A percentile compares a stretch with the other conserved stretches of the same genome.
Conservation (phyloP, 75 land plant genomes). For the Pinus tabuliformis region DNA sequence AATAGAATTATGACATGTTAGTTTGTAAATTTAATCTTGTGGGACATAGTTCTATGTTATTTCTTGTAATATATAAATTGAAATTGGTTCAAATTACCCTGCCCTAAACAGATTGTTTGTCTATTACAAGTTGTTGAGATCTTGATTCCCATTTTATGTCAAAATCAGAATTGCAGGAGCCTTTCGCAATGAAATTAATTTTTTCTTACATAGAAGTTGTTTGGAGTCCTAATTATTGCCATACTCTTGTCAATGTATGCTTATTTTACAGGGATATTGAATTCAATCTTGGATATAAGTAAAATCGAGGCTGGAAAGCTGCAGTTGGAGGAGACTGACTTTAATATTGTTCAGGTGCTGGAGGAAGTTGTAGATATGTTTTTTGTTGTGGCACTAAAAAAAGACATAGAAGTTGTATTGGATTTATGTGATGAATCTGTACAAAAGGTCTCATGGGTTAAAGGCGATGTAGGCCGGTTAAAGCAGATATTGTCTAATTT, state of each 20-base stretch:
- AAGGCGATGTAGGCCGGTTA: constrained; percentile 61
- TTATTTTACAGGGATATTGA: constrained; percentile 60
- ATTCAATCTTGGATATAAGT: constrained; percentile 80
- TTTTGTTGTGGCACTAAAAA: constrained; percentile 58
- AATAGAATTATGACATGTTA: background rate
- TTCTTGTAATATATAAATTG: background rate
- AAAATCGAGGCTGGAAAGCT: constrained; percentile 85
- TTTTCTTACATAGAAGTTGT: background rate
- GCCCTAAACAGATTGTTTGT: background rate
- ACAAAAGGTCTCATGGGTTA: constrained; percentile 40
- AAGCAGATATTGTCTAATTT: constrained; percentile 70
- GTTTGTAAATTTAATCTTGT: background rate
- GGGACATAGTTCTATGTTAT: background rate
- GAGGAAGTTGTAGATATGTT: constrained; percentile 76
- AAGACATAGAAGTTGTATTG: constrained; percentile 73
- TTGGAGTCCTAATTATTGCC: background rate
- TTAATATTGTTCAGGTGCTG: constrained; percentile 56
- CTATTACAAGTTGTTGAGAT: background rate
- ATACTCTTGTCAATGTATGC: background rate
- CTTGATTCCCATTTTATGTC: background rate
- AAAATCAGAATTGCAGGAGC: background rate
- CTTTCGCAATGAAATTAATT: background rate
- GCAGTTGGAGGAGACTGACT: constrained; percentile 60
- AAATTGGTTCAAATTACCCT: background rate
- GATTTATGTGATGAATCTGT: constrained; percentile 62